Percentiles rank a stretch among this genome's conserved stretches.
Conservation (phyloP, 345 rosid species). For the Arabis hirsuta region DNA sequence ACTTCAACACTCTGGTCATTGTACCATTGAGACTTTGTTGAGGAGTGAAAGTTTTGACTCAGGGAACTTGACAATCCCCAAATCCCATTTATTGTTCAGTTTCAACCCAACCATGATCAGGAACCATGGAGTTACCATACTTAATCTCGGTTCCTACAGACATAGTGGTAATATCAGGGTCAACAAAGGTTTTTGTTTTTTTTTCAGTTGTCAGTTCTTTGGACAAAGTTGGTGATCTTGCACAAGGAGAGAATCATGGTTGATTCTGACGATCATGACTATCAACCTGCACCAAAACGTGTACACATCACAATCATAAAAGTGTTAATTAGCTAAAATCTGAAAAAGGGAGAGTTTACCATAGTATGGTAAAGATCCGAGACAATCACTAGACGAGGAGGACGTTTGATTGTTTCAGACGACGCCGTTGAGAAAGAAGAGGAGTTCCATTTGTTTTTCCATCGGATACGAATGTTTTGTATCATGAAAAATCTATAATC, state of each 20-base stretch:
- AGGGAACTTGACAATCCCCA: constrained; percentile 71
- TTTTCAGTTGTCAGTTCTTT: constrained; percentile 75
- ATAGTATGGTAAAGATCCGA: constrained; percentile 97
- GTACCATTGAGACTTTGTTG: too few species aligned
- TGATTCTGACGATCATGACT: constrained; percentile 87
- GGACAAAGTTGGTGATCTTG: constrained; percentile 88
- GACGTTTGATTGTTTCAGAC: background rate
- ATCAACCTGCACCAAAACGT: constrained; percentile 66
- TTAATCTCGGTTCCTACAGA: constrained; percentile 99
- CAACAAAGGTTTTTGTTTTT: constrained; percentile 56
- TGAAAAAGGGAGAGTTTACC: constrained; percentile 46
- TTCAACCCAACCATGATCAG: constrained; percentile 92
- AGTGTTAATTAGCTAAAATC: background rate
- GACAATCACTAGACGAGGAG: constrained; percentile 93
- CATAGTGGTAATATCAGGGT: constrained; percentile 93
- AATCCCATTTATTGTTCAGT: constrained; percentile 83
- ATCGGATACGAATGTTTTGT: too few species aligned
- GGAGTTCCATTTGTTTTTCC: too few species aligned
- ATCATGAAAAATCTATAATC: too few species aligned
- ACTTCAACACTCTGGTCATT: constrained; percentile 49
- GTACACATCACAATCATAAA: constrained; percentile 1
- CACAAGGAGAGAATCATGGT: constrained; percentile 88
- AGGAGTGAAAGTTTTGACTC: constrained; percentile 66
- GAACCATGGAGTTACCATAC: constrained; percentile 80
- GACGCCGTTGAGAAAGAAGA: too few species aligned